Evolutionary conservation across 495 filamentous ascomycete genomes (phyloP).

Genomic region (Penicillium angulare): DNA sequence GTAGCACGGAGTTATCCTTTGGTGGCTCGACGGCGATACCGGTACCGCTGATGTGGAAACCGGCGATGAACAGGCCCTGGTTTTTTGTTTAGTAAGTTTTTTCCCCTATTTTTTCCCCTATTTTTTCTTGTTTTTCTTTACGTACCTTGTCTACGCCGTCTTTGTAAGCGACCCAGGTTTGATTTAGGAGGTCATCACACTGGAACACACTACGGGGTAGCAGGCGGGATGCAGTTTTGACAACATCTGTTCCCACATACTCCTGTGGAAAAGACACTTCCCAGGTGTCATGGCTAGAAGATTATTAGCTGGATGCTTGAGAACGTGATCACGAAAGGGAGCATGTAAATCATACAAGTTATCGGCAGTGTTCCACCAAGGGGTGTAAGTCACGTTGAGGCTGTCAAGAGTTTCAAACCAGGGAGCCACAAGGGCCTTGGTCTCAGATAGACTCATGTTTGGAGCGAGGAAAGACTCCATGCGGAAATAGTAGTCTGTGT

Average conservation of each 20-base stretch:
- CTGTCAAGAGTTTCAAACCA: slow-evolving; percentile 10
- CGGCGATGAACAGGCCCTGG: slow-evolving; percentile 13
- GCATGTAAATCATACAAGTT: slow-evolving; percentile 7
- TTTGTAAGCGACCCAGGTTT: slow-evolving; percentile 9
- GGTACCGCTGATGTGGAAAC: slow-evolving; percentile 13
- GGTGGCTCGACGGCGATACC: slow-evolving; percentile 10
- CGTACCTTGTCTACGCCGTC: slow-evolving; percentile 9
- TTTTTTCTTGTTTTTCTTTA: too few species aligned
- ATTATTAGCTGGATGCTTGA: neutral
- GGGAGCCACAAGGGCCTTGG: slow-evolving; percentile 6
- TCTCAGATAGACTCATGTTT: slow-evolving; percentile 9
- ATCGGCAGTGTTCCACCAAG: slow-evolving; percentile 11
- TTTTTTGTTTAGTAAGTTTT: too few species aligned
- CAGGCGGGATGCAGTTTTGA: slow-evolving; percentile 12
- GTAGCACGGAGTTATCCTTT: slow-evolving; percentile 6
- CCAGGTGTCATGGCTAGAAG: slow-evolving; percentile 10
- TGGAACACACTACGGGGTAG: slow-evolving; percentile 12
- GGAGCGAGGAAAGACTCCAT: slow-evolving; percentile 12
- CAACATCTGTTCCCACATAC: slow-evolving; percentile 11
- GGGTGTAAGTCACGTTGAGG: slow-evolving; percentile 7
- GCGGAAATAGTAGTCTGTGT: slow-evolving; percentile 12
- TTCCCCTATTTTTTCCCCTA: too few species aligned
- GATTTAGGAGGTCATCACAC: slow-evolving; percentile 9
- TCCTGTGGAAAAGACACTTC: slow-evolving; percentile 6
- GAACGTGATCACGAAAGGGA: neutral